A percentile compares a stretch with the other conserved stretches of the same genome.
Evolutionary conservation across 2,329 filamentous ascomycete species (phyloP).

Genomic region (Beauveria bassiana): DNA sequence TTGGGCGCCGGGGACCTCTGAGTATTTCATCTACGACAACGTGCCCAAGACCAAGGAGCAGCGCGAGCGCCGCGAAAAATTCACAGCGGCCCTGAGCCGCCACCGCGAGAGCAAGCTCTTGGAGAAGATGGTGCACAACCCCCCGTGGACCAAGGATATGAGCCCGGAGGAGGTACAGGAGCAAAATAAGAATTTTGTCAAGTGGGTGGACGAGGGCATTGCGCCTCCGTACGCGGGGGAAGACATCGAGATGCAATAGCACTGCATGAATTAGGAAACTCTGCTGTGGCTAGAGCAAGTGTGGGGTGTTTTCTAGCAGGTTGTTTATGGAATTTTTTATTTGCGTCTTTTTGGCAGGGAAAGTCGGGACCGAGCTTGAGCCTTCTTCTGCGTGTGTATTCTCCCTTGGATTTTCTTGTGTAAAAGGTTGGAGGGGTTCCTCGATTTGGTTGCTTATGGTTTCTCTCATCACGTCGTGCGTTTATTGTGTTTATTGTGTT

Average conservation of each 20-base stretch:
- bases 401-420: conserved; percentile 4
- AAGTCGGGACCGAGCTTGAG: neutral
- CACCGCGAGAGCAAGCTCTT: conserved; percentile 63
- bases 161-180: conserved; percentile 70
- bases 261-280: neutral
- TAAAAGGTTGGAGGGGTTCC: neutral
- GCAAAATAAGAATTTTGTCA: conserved; percentile 58
- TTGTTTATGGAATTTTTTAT: conserved; percentile 16
- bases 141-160: conserved; percentile 70
- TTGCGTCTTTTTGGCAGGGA: neutral
- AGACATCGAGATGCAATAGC: conserved; percentile 26
- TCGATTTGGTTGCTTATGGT: neutral
- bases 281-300: neutral
- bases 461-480: neutral
- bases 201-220: conserved; percentile 44
- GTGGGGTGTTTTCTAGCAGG: neutral
- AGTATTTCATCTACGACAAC: conserved; percentile 66
- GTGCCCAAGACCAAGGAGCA: conserved; percentile 61
- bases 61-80: conserved; percentile 39
- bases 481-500: neutral
- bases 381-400: conserved; percentile 1
- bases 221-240: conserved; percentile 26
- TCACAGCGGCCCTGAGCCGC: conserved; percentile 46
- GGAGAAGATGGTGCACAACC: conserved; percentile 77
- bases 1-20: conserved; percentile 63